Percentiles rank a stretch among this genome's conserved stretches.
Conservation (phyloP, 1,284 basidiomycete genomes). For the Butyriboletus appendiculatus region DNA sequence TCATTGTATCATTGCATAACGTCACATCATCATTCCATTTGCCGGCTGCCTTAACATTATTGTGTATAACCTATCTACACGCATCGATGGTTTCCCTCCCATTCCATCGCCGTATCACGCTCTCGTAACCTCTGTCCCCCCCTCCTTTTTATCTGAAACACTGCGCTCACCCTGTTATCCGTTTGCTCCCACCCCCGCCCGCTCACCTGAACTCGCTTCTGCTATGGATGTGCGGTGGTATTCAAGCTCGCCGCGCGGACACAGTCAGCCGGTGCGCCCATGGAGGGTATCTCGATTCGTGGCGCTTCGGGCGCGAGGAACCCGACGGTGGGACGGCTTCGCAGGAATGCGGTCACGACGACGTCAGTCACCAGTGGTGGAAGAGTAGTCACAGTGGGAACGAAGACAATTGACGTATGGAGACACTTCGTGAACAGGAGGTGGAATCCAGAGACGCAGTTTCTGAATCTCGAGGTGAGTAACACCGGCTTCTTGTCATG, state of each 20-base stretch:
- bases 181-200: conserved; percentile 27
- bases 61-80: conserved; percentile 20
- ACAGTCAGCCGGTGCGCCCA: conserved; percentile 27
- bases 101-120: conserved; percentile 17
- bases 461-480: conserved; percentile 80
- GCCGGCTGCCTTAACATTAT: conserved; percentile 10
- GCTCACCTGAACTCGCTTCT: conserved; percentile 29
- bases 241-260: conserved; percentile 38
- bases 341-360: conserved; percentile 55
- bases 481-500: neutral
- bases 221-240: conserved; percentile 17
- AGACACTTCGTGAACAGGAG: conserved; percentile 68
- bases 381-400: conserved; percentile 19
- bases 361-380: conserved; percentile 14
- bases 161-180: conserved; percentile 42
- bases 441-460: conserved; percentile 66
- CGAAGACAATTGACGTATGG: conserved; percentile 62
- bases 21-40: conserved; percentile 12
- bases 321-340: conserved; percentile 48
- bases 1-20: conserved; percentile 29
- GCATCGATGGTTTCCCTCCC: conserved; percentile 11
- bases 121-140: conserved; percentile 33
- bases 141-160: conserved; percentile 35
- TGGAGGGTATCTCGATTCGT: conserved; percentile 35
- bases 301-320: conserved; percentile 35